These are phyloP conservation scores for Anthracocystis walkeri DNA, from an alignment of 1,284 basidiomycete genomes.

Conservation along the genomic window DNA sequence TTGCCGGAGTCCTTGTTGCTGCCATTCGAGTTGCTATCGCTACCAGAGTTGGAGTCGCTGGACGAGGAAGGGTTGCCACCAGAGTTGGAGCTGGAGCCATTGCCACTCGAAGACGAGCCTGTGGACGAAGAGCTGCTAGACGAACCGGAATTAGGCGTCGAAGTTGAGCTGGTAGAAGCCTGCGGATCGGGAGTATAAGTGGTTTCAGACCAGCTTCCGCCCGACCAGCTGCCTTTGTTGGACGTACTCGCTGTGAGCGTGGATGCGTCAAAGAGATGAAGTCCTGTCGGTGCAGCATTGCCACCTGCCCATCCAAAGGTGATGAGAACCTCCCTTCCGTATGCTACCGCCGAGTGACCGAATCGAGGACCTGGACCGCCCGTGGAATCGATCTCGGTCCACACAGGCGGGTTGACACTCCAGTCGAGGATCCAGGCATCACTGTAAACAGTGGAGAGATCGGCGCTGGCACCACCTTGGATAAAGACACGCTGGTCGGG, in stretches of 20 bases:
- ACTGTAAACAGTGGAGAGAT: slow-evolving; percentile 56
- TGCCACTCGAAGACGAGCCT: not conserved
- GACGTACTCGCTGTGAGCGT: slow-evolving; percentile 13
- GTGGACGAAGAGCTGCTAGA: slow-evolving; percentile 1
- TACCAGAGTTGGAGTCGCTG: slow-evolving; percentile 12
- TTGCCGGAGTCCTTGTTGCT: slow-evolving; percentile 6
- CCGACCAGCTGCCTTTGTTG: slow-evolving; percentile 41
- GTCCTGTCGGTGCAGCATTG: slow-evolving; percentile 45
- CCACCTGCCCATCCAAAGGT: slow-evolving; percentile 57
- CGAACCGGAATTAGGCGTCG: not conserved
- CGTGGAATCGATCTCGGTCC: slow-evolving; percentile 44
- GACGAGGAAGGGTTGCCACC: slow-evolving; percentile 9
- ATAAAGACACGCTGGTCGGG: slow-evolving; percentile 59
- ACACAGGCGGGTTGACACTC: slow-evolving; percentile 54
- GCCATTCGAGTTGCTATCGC: slow-evolving; percentile 3
- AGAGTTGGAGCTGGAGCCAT: slow-evolving; percentile 24
- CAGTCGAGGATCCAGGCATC: slow-evolving; percentile 66
- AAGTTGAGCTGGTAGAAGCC: not conserved
- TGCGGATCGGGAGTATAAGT: slow-evolving; percentile 58
- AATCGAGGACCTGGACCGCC: slow-evolving; percentile 55
- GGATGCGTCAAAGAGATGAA: slow-evolving; percentile 56
- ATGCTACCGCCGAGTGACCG: slow-evolving; percentile 60
- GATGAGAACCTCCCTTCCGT: slow-evolving; percentile 55
- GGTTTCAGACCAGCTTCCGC: slow-evolving; percentile 50
- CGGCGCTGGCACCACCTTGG: slow-evolving; percentile 60